Conservation (phyloP, 179 eudicot species). For the Beta lomatogona region DNA sequence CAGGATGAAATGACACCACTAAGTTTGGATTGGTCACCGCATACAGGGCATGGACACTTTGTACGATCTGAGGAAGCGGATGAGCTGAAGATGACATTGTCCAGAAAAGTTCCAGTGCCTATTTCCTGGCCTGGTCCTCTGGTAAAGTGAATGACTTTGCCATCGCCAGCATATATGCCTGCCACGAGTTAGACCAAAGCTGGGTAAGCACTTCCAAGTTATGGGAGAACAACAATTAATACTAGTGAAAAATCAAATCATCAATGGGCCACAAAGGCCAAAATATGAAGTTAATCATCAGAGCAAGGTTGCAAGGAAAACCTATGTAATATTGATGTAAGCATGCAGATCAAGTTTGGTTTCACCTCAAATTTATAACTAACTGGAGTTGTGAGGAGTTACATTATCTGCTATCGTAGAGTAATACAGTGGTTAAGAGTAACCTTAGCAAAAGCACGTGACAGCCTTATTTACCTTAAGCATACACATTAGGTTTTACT, state of each 20-base stretch:
- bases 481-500: not conserved
- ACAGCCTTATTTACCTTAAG: too few species aligned
- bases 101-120: slow-evolving; percentile 75
- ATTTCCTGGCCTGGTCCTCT: slow-evolving; percentile 73
- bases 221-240: not conserved
- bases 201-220: not conserved
- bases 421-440: not conserved
- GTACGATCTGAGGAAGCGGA: slow-evolving; percentile 40
- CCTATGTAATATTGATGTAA: not conserved
- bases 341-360: not conserved
- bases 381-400: not conserved
- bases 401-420: not conserved
- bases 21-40: slow-evolving; percentile 58
- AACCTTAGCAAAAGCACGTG: not conserved
- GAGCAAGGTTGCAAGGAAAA: not conserved
- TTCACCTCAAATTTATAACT: not conserved
- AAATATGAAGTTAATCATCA: not conserved
- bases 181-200: slow-evolving; percentile 8
- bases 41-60: slow-evolving; percentile 51
- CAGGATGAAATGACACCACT: slow-evolving; percentile 74
- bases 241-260: not conserved
- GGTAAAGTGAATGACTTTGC: slow-evolving; percentile 77
- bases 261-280: not conserved
- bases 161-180: slow-evolving; percentile 81
- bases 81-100: slow-evolving; percentile 60